Conservation (phyloP, 1,139 yeast genomes). For the Schwanniomyces etchellsii region DNA sequence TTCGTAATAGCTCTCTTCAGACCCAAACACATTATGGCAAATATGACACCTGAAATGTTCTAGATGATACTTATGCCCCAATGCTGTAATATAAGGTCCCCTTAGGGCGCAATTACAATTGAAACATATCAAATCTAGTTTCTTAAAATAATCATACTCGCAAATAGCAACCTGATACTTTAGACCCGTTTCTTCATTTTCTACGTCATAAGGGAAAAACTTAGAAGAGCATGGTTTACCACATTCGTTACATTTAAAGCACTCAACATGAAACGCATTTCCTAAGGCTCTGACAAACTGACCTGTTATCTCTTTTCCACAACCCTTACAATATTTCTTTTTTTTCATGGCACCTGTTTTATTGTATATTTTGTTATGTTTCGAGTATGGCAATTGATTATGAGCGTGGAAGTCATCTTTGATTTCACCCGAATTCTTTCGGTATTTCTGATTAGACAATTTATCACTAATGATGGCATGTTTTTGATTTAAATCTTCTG, state of each 20-base stretch:
- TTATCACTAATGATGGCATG: too few relatives aligned
- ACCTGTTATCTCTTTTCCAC: constrained; percentile 66
- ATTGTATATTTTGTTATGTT: too few relatives aligned
- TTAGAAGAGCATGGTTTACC: constrained; percentile 67
- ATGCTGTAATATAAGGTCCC: constrained; percentile 92
- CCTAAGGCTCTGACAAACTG: constrained; percentile 84
- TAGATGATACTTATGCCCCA: constrained; percentile 87
- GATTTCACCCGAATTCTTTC: too few relatives aligned
- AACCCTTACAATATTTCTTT: constrained; percentile 49
- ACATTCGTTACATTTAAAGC: constrained; percentile 84
- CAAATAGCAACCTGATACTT: constrained; percentile 67
- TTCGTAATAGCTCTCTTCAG: constrained; percentile 90
- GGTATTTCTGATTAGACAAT: too few relatives aligned
- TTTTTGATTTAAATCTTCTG: too few relatives aligned
- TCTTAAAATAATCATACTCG: constrained; percentile 86
- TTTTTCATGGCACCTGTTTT: too few relatives aligned
- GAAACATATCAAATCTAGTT: constrained; percentile 75
- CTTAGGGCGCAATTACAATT: constrained; percentile 82
- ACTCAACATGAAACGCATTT: constrained; percentile 75
- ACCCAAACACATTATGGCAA: constrained; percentile 83
- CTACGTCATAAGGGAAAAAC: constrained; percentile 55
- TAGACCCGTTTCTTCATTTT: constrained; percentile 27
- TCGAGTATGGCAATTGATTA: too few relatives aligned
- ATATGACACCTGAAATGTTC: constrained; percentile 93
- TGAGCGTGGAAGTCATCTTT: too few relatives aligned